Evolutionary conservation across 2,329 filamentous ascomycete species (phyloP).

Genomic region (Colletotrichum cereale): DNA sequence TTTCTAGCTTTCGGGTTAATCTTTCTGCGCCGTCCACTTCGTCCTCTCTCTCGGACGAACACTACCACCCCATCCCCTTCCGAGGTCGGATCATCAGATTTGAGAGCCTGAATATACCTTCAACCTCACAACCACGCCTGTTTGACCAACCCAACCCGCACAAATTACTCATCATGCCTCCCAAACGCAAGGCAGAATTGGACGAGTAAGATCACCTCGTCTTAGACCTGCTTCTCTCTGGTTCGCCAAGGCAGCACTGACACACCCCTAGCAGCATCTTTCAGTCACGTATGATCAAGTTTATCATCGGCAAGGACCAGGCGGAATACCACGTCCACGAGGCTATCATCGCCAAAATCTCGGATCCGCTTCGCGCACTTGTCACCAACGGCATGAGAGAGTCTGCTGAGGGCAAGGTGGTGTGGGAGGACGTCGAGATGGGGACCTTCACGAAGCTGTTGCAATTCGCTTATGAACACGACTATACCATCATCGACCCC

Average conservation of each 20-base stretch:
- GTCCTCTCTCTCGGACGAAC: background rate
- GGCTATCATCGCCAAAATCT: background rate
- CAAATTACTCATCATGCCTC: background rate
- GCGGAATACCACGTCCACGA: background rate
- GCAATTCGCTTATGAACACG: background rate
- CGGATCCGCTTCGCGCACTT: background rate
- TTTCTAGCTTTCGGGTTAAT: too few species aligned
- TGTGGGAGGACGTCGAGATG: background rate
- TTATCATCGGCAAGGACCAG: background rate
- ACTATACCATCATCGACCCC: background rate
- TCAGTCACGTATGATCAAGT: background rate
- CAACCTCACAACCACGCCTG: background rate
- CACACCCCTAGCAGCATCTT: background rate
- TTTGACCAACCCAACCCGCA: background rate
- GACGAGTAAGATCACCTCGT: background rate
- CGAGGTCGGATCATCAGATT: background rate
- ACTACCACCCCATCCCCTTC: background rate
- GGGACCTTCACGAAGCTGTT: background rate
- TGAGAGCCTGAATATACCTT: background rate
- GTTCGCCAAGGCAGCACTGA: background rate
- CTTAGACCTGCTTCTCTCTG: fast-evolving
- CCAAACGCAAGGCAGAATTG: background rate
- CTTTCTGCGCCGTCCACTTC: background rate
- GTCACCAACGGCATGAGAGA: background rate
- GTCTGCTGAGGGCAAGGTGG: background rate